Base-by-base conservation (phyloP, 2,329 filamentous ascomycete genomes). In the Cladophialophora yegresii region DNA sequence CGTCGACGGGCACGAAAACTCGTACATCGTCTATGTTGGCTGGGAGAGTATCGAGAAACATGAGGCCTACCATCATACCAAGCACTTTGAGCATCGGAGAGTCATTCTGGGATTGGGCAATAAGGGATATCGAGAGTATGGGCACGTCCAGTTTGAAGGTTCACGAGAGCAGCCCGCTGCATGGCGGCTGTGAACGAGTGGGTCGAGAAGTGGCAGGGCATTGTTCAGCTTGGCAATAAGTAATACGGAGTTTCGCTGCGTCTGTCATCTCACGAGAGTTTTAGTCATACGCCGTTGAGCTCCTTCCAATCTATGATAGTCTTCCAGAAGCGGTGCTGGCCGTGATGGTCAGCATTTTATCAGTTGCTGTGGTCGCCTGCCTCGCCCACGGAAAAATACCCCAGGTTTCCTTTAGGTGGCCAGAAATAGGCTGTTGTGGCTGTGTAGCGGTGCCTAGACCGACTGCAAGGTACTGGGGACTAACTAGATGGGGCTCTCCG, bases 1-100 rank as follows among this genome's bases (percentile, higher is more conserved):
- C 2, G 69, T 76, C 13, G 72, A 74, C 22, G 73, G 71, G 9
- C 60, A 70, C 28, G 67, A 66, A 8, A 64, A 63, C 4, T 72
- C 70, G 28, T 77, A 74, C 68, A 63, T 76, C 7, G 75, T 75
- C 22, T 74, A 72, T 61, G 75, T 77, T 8, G 74, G 73, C n/a
- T 76, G 74, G 76, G 71, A 75, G 63, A 74, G 67, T 56, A 68
- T 75, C 5, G 70, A 73, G 50, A 57, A 73, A 26, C 75, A 77
- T 63, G 72, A 77, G 45, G 70, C 66, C 20, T 77, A 77, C 63
- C 76, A 77, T 61, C 68, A 73, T 57, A 76, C 73, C 2, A 68
- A 73, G 58, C 72, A 77, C 54, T 77, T 77, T 58, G 62, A 45
- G 13, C 68, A 71, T 28, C 70, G 72, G 49, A 64, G 67, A 32